phyloP scores from a whole-genome alignment of 129 eudicot genomes.

The Heracleum sosnowskyi region DNA sequence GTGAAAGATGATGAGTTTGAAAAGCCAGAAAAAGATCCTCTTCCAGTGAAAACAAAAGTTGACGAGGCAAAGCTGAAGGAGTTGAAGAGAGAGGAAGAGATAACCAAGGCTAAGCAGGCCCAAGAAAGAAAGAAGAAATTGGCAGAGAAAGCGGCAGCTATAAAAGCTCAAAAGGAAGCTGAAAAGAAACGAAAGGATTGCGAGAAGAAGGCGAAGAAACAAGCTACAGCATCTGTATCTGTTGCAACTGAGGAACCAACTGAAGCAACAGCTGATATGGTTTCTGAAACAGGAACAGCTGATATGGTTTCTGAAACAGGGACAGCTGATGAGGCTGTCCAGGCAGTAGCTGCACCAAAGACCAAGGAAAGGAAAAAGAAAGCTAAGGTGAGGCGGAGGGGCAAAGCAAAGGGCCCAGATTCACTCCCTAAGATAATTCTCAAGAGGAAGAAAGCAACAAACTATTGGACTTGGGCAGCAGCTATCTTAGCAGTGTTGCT shows the following conservation, averaged over 20 bases:
- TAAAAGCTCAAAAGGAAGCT: conserved; percentile 87
- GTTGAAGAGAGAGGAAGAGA: conserved; percentile 74
- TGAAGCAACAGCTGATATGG: conserved; percentile 34
- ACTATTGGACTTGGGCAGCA: conserved; percentile 47
- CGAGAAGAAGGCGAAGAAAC: conserved; percentile 78
- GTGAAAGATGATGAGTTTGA: conserved; percentile 33
- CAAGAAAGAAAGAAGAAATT: conserved; percentile 83
- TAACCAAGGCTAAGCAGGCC: conserved; percentile 66
- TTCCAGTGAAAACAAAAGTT: conserved; percentile 26
- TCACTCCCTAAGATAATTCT: conserved; percentile 58
- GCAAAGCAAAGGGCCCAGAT: conserved; percentile 44
- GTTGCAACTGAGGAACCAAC: conserved; percentile 39
- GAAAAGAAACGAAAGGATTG: conserved; percentile 93
- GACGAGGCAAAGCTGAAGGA: conserved; percentile 67
- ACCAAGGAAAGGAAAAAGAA: conserved; percentile 30
- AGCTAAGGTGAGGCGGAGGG: conserved; percentile 17
- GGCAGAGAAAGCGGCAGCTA: conserved; percentile 80
- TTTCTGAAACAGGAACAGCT: conserved; percentile 38
- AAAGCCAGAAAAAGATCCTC: conserved; percentile 20
- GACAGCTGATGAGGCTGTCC: conserved; percentile 50
- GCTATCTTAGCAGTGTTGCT: conserved; percentile 18
- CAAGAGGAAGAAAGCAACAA: conserved; percentile 62
- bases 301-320: no score
- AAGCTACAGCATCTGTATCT: conserved; percentile 34
- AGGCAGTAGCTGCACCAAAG: conserved; percentile 31